Base-by-base conservation (phyloP, 345 rosid species). In the Populus davidiana region DNA sequence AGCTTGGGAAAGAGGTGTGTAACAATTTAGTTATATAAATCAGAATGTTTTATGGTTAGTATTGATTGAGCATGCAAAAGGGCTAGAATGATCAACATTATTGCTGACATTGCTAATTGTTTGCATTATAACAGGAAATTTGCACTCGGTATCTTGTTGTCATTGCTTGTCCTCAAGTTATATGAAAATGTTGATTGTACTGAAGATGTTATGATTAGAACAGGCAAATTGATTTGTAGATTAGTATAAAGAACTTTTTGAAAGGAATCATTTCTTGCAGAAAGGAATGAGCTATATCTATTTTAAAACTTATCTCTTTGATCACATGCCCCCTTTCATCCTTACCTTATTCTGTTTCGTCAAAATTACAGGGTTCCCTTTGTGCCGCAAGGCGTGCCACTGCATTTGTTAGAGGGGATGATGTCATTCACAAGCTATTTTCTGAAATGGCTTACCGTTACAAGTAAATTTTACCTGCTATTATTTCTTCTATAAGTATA, bases 341-440 rank as follows among this genome's bases (percentile, higher is more conserved):
- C 23, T 73, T 7, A 59, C 18, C 14, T 56, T 65, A 36, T 75
- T 75, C 29, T 27, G 5, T 63, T 47, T 20, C 25, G 20, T 27
- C 54, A 69, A 76, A 66, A 69, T 77, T 61, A 33, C 78, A 94
- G 98, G 97, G 97, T 17, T 69, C 97, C 78, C 97, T 92, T 35
- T 83, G 76, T 86, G 93, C 97, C 31, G 95, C 97, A 17, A 90
- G 98, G 77, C 86, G 76, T 63, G 99, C 98, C 67, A 92, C 91
- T 83, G 97, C 92, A 44, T 95, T 95, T 80, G 99, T 95, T 52
- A 85, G 96, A 81, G 98, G 96, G 79, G 99, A 95, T 79, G 98
- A 89, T 84, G 96, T 91, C 23, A 80, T 93, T 77, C 99, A 95
- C 87, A 95, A 93, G 87, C 88, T 95, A 39, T 95, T 93, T 76